Base-by-base conservation (phyloP, 2,329 filamentous ascomycete genomes). In the Aaosphaeria pasadenensis region DNA sequence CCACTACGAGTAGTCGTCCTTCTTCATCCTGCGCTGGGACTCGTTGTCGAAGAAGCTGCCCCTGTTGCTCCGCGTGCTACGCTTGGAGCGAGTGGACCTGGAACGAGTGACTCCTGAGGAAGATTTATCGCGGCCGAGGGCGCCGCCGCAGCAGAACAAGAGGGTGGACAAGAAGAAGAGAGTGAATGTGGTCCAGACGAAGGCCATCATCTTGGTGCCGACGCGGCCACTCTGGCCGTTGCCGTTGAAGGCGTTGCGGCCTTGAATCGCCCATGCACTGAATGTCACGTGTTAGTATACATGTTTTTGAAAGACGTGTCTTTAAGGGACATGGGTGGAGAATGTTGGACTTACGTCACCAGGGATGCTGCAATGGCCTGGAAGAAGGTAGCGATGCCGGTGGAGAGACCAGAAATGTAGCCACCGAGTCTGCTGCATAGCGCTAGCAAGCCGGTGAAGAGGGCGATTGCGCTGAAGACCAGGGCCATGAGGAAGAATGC, bases 401-500 rank as follows among this genome's bases (percentile, higher is more conserved):
- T 72, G 31, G 81, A 72, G 40, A 87, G 63, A 13, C 80, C 84
- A 5, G 85, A 81, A 39, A 91, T 69, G 42, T 83, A 86, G 6
- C 86, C 81, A 41, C 86, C 88, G 1, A 91, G 77, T 47, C 88
- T 83, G 32, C 84, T 84, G 71, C 78, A 88, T 63, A 87, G 84
- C 11, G 87, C 86, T 11, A 91, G 71, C 52, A 90, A 77, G 54
- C 84, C 82, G 7, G 79, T 73, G 70, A 90, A 80, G 65, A 91
- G 83, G 52, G 86, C 82, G 29, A 83, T 47, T 42, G 82, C 78
- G 53, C 82, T 82, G 69, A 95, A 94, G 77, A 96, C 84, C 35
- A 96, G 81, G 13, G 85, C 83, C 56, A 97, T 86, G 48, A 97
- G 76, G 75, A 88, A 88, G 72, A 96, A 94, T 35, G 91, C 89